These are phyloP conservation scores for Botrytis fabae DNA, from an alignment of 2,329 filamentous ascomycete genomes.

Conservation along the genomic window DNA sequence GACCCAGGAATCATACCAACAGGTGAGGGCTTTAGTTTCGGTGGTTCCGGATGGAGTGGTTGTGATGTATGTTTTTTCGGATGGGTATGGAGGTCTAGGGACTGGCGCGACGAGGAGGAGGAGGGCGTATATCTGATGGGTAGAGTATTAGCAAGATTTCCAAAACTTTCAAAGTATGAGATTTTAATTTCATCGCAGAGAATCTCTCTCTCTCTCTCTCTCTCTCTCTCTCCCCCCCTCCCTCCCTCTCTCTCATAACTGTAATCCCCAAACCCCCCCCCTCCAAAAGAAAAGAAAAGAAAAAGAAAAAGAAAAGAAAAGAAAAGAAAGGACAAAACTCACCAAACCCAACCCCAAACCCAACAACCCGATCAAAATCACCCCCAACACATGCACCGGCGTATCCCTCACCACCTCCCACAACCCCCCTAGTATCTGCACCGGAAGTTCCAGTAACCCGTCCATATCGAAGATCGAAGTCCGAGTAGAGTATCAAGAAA, in stretches of 20 bases:
- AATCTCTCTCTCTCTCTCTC: not conserved
- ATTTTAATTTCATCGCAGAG: not conserved
- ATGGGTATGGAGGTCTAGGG: slow-evolving; percentile 70
- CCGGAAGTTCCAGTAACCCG: slow-evolving; percentile 6
- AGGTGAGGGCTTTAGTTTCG: slow-evolving; percentile 63
- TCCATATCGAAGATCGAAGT: slow-evolving; percentile 8
- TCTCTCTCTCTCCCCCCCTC: not conserved
- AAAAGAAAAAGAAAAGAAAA: too few relatives aligned
- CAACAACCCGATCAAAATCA: slow-evolving; percentile 1
- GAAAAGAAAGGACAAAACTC: not conserved
- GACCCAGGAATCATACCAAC: slow-evolving; percentile 81
- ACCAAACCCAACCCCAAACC: slow-evolving; percentile 12
- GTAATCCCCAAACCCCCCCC: slow-evolving; percentile 9
- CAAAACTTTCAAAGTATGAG: not conserved
- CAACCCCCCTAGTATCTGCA: not conserved
- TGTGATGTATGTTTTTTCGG: slow-evolving; percentile 84
- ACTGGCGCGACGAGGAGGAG: slow-evolving; percentile 77
- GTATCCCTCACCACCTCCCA: slow-evolving; percentile 11
- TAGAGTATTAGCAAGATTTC: not conserved
- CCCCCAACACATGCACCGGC: slow-evolving; percentile 1
- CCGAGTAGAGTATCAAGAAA: not conserved
- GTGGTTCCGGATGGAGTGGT: slow-evolving; percentile 65
- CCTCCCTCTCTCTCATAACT: not conserved
- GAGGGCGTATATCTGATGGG: slow-evolving; percentile 60
- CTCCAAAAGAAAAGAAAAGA: not conserved